Conservation (phyloP, 306 rosid genomes). For the Vigna angularis region DNA sequence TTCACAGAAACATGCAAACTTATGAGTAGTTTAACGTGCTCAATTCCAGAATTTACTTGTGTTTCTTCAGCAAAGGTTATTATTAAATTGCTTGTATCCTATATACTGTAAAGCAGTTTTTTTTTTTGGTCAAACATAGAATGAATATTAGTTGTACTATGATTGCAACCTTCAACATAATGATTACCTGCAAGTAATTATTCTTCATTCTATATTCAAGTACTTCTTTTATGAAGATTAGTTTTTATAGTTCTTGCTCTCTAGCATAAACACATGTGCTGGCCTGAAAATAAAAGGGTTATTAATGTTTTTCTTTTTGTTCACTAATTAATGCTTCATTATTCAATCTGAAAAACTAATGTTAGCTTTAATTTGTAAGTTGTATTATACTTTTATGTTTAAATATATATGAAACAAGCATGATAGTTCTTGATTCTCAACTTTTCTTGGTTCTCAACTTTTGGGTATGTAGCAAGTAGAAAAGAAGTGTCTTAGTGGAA, state of each 20-base stretch:
- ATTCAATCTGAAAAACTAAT: not conserved
- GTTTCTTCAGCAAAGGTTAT: constrained; percentile 94
- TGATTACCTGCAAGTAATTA: not conserved
- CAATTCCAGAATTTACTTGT: constrained; percentile 96
- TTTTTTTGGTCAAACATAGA: not conserved
- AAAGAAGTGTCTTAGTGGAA: not conserved
- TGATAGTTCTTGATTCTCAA: not conserved
- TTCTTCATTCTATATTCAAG: not conserved
- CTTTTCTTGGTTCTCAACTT: not conserved
- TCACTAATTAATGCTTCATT: not conserved
- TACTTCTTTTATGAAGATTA: not conserved
- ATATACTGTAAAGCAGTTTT: not conserved
- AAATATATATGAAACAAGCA: not conserved
- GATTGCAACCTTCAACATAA: not conserved
- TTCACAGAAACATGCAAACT: constrained; percentile 85
- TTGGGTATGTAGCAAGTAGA: not conserved
- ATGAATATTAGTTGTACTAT: not conserved
- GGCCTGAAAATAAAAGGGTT: not conserved
- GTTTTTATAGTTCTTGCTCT: not conserved
- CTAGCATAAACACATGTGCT: not conserved
- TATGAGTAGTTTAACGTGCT: constrained; percentile 76
- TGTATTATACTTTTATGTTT: not conserved
- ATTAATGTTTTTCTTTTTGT: constrained; percentile 6
- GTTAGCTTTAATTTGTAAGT: not conserved
- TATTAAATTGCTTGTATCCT: constrained; percentile 33